A percentile compares a stretch with the other conserved stretches of the same genome.
Conservation (phyloP, 352 stramenopile species). For the Peronospora tabacina region DNA sequence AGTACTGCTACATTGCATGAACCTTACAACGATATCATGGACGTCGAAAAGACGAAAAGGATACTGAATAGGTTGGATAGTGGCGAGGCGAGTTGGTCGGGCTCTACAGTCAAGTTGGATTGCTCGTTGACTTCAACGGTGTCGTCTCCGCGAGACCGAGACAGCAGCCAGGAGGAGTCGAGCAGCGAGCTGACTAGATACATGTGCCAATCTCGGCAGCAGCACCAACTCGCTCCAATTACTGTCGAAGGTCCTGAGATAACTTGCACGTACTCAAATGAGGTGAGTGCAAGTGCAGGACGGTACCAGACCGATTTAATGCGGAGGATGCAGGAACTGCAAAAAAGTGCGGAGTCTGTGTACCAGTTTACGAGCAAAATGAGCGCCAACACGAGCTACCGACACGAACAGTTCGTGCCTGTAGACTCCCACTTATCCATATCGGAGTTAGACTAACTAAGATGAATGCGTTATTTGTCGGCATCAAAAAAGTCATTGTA, state of each 20-base stretch:
- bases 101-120: constrained; percentile 3
- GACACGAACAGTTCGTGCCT: constrained; percentile 12
- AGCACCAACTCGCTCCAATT: constrained; percentile 13
- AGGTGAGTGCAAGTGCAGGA: neutral
- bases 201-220: constrained; percentile 11
- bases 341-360: constrained; percentile 46
- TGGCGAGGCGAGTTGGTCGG: constrained; percentile 1
- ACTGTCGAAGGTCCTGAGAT: constrained; percentile 13
- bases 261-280: constrained; percentile 5
- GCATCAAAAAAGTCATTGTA: too few relatives aligned
- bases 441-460: constrained; percentile 23
- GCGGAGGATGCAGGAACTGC: constrained; percentile 47
- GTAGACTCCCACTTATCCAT: constrained; percentile 13
- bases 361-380: constrained; percentile 52
- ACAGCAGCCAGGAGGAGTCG: constrained; percentile 15
- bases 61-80: constrained; percentile 10
- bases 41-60: constrained; percentile 8
- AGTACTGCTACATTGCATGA: neutral
- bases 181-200: constrained; percentile 12
- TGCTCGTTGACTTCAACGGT: constrained; percentile 19
- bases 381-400: constrained; percentile 18
- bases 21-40: constrained; percentile 1
- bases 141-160: constrained; percentile 12
- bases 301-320: constrained; percentile 24
- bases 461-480: too few relatives aligned